Evolutionary conservation across 2,329 filamentous ascomycete genomes (phyloP).

Genomic region (Verticillium tricorpus): DNA sequence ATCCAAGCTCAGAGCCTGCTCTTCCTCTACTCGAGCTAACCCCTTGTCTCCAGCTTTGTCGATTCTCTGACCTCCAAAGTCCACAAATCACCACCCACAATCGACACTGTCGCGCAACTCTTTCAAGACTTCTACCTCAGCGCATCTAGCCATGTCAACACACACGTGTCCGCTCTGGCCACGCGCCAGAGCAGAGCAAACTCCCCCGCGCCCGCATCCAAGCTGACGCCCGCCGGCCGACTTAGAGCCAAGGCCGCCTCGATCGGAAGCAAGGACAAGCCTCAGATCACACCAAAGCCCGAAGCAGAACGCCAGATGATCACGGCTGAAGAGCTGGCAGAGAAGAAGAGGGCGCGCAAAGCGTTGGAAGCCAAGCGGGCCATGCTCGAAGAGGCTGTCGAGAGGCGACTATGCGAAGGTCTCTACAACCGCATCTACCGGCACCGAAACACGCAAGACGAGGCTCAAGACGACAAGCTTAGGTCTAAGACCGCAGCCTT

Average conservation of each 20-base stretch:
- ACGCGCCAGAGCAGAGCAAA: slow-evolving; percentile 67
- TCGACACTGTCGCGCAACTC: slow-evolving; percentile 75
- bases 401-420: slow-evolving; percentile 77
- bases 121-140: slow-evolving; percentile 93
- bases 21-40: slow-evolving; percentile 6
- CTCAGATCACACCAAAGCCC: slow-evolving; percentile 35
- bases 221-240: slow-evolving; percentile 51
- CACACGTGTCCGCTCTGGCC: slow-evolving; percentile 77
- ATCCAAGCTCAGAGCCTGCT: slow-evolving; percentile 9
- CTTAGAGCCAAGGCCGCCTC: slow-evolving; percentile 52
- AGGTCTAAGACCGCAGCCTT: slow-evolving; percentile 90
- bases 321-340: slow-evolving; percentile 76
- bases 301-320: slow-evolving; percentile 76
- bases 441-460: slow-evolving; percentile 86
- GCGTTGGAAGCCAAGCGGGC: slow-evolving; percentile 72
- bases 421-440: slow-evolving; percentile 88
- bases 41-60: slow-evolving; percentile 62
- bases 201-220: slow-evolving; percentile 51
- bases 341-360: slow-evolving; percentile 73
- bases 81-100: slow-evolving; percentile 75
- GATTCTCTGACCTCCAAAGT: slow-evolving; percentile 85
- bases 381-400: slow-evolving; percentile 84
- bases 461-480: slow-evolving; percentile 90
- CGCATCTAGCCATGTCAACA: slow-evolving; percentile 77
- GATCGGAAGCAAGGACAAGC: slow-evolving; percentile 47